Evolutionary conservation across 1,284 basidiomycete genomes (phyloP).

Genomic region (Trichosporon faecale): DNA sequence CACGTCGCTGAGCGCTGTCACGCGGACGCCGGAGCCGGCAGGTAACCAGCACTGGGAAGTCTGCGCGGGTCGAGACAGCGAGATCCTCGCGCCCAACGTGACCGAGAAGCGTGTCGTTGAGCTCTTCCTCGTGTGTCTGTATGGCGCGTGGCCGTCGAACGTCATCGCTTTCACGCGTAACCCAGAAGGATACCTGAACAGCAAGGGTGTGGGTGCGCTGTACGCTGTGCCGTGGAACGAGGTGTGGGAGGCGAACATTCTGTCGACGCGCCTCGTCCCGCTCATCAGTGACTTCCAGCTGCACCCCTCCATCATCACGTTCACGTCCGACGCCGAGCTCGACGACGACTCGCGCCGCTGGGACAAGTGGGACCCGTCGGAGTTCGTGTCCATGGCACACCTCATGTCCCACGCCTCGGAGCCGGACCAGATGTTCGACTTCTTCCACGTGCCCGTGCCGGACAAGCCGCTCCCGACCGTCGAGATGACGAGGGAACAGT

Average conservation of each 20-base stretch:
- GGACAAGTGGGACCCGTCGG: conserved; percentile 45
- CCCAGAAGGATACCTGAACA: conserved; percentile 37
- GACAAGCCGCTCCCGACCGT: conserved; percentile 11
- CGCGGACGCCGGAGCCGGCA: conserved; percentile 33
- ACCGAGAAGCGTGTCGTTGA: conserved; percentile 33
- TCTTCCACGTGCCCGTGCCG: conserved; percentile 19
- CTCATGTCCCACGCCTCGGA: conserved; percentile 40
- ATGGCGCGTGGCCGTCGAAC: conserved; percentile 49
- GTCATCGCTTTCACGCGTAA: conserved; percentile 46
- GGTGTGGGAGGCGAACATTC: conserved; percentile 36
- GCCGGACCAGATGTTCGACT: conserved; percentile 28
- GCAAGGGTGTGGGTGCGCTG: conserved; percentile 33
- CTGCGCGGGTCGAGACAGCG: background rate
- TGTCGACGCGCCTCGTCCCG: conserved; percentile 36
- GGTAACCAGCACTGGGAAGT: conserved; percentile 30
- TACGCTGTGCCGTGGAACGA: conserved; percentile 43
- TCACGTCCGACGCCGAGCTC: conserved; percentile 44
- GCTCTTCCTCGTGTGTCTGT: conserved; percentile 37
- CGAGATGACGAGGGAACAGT: background rate
- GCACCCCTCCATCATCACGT: conserved; percentile 42
- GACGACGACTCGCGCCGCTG: conserved; percentile 40
- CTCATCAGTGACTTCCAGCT: conserved; percentile 44
- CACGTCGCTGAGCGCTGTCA: conserved; percentile 26
- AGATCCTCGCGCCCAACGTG: conserved; percentile 4
- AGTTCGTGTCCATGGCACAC: conserved; percentile 41